These are phyloP conservation scores for Elongisporangium undulatum DNA, from an alignment of 352 stramenopile species.

Conservation along the genomic window DNA sequence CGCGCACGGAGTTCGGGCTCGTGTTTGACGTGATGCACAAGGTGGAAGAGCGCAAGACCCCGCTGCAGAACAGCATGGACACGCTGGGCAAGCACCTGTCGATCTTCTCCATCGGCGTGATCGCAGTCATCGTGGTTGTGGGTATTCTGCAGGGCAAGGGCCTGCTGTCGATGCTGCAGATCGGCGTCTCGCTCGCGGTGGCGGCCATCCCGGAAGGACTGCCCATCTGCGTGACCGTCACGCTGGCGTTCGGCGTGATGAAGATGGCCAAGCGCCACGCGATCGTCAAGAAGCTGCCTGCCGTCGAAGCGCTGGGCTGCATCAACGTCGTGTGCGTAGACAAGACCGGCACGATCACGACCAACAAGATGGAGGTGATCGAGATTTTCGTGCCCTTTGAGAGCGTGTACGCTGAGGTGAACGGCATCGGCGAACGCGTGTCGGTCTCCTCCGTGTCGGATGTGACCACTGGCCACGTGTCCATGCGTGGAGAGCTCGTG, in stretches of 20 bases:
- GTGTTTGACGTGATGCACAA: slow-evolving; percentile 94
- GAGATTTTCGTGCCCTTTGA: slow-evolving; percentile 82
- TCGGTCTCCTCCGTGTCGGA: slow-evolving; percentile 4
- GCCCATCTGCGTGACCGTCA: slow-evolving; percentile 81
- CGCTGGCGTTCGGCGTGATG: slow-evolving; percentile 75
- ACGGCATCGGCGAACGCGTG: slow-evolving; percentile 37
- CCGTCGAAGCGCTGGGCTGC: slow-evolving; percentile 82
- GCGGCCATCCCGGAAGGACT: slow-evolving; percentile 76
- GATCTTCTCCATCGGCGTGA: slow-evolving; percentile 91
- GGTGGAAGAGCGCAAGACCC: slow-evolving; percentile 92
- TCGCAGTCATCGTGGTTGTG: slow-evolving; percentile 92
- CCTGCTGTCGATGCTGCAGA: slow-evolving; percentile 95
- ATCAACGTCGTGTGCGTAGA: slow-evolving; percentile 93
- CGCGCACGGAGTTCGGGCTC: slow-evolving; percentile 94
- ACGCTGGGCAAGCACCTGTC: slow-evolving; percentile 94
- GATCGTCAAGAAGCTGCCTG: slow-evolving; percentile 87
- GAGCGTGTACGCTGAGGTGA: slow-evolving; percentile 64
- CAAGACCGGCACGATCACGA: slow-evolving; percentile 95
- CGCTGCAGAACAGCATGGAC: slow-evolving; percentile 95
- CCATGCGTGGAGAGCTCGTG: slow-evolving; percentile 55
- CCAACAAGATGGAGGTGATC: slow-evolving; percentile 84
- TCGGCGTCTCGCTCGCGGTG: slow-evolving; percentile 89
- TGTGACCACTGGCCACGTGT: slow-evolving; percentile 20
- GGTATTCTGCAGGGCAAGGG: slow-evolving; percentile 90
- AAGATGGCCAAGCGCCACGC: slow-evolving; percentile 84